Evolutionary conservation across 1,284 basidiomycete species (phyloP), one percentile per base, ranked within the genome.

Genomic region (Moniliella sp.): DNA sequence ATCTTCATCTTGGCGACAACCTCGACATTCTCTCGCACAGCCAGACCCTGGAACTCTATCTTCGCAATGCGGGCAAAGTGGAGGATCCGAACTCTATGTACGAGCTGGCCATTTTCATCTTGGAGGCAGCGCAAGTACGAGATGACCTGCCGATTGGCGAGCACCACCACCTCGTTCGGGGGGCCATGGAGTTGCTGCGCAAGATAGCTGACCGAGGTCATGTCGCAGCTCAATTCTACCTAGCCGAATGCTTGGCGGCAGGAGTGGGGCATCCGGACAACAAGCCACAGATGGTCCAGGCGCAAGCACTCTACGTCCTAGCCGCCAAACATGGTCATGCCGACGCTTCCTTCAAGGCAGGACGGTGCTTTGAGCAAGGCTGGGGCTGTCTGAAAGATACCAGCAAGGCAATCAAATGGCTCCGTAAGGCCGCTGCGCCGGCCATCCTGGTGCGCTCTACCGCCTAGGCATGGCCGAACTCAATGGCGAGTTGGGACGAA

Each of bases 321-420:
- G 83, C 88, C 4, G 83, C 86, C 27, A 97, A 97, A 64, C 91
- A 97, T 55, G 81, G 83, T n/a, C 88, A 97, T 60, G 77, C 83
- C 1, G 86, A 94, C 52, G 86, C 84, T 5, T 74, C 81, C 14
- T 97, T 88, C 63, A 78, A 88, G 30, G 80, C 86, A 0, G 91
- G 84, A 13, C 88, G 84, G 1, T 97, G 91, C 62, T 91, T 82
- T 62, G 91, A 97, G 68, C 88, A 94, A 56, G 91, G 86, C 14
- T n/a, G n/a, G n/a, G 88, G 88, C 3, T 91, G 84, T 58, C 68
- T 86, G 29, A 72, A 82, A 15, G 91, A 97, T 62, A 74, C 72
- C 14, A 75, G 76, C 33, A 94, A 94, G 60, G 84, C 88, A 0
- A 65, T 94, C 27, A 76, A 80, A 43, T 93, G 84, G 65, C 94